Base-by-base conservation (phyloP, 352 stramenopile genomes). In the Globisporangium polare region DNA sequence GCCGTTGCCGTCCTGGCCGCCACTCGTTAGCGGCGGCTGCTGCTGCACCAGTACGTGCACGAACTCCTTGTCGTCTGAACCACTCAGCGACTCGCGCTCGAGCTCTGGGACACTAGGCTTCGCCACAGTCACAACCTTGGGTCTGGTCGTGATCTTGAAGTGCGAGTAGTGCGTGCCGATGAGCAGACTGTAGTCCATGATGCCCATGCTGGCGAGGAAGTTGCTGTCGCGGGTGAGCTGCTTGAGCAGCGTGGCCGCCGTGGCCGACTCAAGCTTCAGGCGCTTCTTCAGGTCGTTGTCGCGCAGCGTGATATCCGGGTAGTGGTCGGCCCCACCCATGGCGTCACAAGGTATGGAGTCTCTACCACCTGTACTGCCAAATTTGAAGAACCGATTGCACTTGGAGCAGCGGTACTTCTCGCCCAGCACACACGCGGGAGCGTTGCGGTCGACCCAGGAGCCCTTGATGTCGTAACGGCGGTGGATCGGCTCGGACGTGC, bases 181-280 rank as follows among this genome's bases (percentile, higher is more conserved):
- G 0, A 97, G 69, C 29, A 97, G 74, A 60, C 79, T 93, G 62
- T 97, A 97, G 71, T 97, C 90, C 89, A 97, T 97, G 71, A 97
- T 95, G 10, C 88, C 88, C 27, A 84, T 71, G 33, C 81, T 89
- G 17, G 79, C 81, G 27, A 95, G 74, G 51, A 91, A 95, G 59
- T 95, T 83, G 65, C 79, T 93, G 56, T 95, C 86, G 5, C 86
- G 73, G 8, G 78, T 88, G 27, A 95, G 79, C 56, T 94, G 84
- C 72, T 91, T 92, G 5, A 93, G 72, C 24, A 95, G 68, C 41
- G 78, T 74, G 45, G 67, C 29, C 5, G 84, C 82, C 0, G 71
- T 78, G 1, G 78, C 68, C 1, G 73, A 42, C 7, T 88, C 73
- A 22, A 95, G 56, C 54, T 90, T 90, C 18, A 97, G 66, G 10